phyloP scores from a whole-genome alignment of 2,329 filamentous ascomycete genomes.

The Delphinella strobiligena region DNA sequence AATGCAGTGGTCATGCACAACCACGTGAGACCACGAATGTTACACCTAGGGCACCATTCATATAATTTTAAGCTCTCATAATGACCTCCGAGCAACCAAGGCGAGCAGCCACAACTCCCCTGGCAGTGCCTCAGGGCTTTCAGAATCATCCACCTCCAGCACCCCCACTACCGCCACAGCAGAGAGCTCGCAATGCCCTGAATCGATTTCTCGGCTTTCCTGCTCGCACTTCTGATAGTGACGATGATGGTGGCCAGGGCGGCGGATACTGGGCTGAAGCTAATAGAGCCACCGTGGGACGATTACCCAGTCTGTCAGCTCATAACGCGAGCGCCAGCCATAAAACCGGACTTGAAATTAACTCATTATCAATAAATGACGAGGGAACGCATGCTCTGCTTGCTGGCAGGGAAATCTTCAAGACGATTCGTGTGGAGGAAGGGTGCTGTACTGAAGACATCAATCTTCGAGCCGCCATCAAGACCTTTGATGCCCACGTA shows the following conservation, averaged over 20 bases:
- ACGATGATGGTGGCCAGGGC: constrained; percentile 24
- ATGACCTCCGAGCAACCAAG: constrained; percentile 7
- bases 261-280: constrained; percentile 23
- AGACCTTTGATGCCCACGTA: constrained; percentile 26
- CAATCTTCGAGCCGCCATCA: constrained; percentile 50
- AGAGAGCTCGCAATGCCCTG: constrained; percentile 22
- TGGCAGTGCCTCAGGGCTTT: constrained; percentile 5
- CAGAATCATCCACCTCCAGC: constrained; percentile 10
- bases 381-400: constrained; percentile 51
- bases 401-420: constrained; percentile 53
- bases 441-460: constrained; percentile 48
- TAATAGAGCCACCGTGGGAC: constrained; percentile 5
- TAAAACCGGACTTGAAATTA: constrained; percentile 52
- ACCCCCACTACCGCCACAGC: constrained; percentile 10
- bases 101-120: constrained; percentile 7
- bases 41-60: not conserved
- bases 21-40: not conserved
- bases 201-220: constrained; percentile 44
- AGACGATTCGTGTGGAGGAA: constrained; percentile 48
- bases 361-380: constrained; percentile 52
- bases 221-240: constrained; percentile 32
- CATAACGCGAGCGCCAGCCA: constrained; percentile 45
- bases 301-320: constrained; percentile 9
- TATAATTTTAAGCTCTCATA: not conserved
- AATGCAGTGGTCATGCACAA: not conserved